Evolutionary conservation across 495 filamentous ascomycete genomes (phyloP), one percentile per base, ranked within the genome.

Genomic region (Xylaria venustula): DNA sequence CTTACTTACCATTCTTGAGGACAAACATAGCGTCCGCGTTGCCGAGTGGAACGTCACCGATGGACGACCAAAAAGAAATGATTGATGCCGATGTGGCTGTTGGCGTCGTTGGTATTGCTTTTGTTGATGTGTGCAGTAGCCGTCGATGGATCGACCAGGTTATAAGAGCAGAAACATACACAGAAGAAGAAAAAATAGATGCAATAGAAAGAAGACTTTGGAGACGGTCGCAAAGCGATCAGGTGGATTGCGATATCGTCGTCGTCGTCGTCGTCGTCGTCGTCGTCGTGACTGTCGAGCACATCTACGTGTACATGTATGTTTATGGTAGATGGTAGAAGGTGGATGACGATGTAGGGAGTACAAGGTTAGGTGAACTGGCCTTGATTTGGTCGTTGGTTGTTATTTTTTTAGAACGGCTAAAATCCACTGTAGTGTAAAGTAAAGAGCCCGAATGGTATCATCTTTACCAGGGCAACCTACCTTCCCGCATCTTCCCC

Each of bases 1-100:
- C n/a, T n/a, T n/a, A 65, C 67, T 68, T 42, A 73, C 71, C 67
- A 64, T 68, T 70, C 62, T 68, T 72, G 41, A 73, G 69, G 63
- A 72, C 71, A 67, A 73, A 73, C 71, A 73, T 73, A 11, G 62
- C 67, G 59, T 11, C 40, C 32, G 46, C 15, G n/a, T 48, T 25
- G 52, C 25, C 36, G 23, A 22, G 25, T 23, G 22, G 36, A 32
- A 25, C 23, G 32, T 28, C 7, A 46, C 2, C 20, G 7, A 32
- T n/a, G n/a, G n/a, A n/a, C n/a, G n/a, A n/a, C n/a, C n/a, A n/a
- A n/a, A n/a, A n/a, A n/a, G n/a, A n/a, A n/a, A n/a, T n/a, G n/a
- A n/a, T n/a, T n/a, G n/a, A n/a, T n/a, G n/a, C n/a, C n/a, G n/a
- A n/a, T n/a, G n/a, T n/a, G n/a, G n/a, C n/a, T n/a, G n/a, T n/a